Conservation (phyloP, 345 rosid species). For the Dipteronia sinensis region DNA sequence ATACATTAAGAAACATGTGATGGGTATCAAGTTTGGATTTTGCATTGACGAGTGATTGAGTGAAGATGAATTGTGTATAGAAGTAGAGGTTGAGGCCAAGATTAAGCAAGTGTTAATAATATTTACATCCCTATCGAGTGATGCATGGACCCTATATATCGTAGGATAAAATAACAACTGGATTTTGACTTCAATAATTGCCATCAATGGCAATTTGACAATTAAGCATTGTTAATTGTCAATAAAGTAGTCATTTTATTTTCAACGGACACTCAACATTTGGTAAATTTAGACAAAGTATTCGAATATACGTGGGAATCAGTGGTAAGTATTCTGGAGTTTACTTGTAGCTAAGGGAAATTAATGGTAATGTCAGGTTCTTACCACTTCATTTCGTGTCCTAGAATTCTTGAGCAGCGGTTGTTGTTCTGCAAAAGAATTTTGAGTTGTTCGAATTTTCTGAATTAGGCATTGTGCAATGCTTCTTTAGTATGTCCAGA, state of each 20-base stretch:
- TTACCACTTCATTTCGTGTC: not conserved
- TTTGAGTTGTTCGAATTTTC: slow-evolving; percentile 4
- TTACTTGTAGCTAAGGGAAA: not conserved
- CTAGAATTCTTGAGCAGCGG: not conserved
- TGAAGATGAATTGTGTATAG: not conserved
- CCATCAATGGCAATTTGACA: not conserved
- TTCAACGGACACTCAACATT: not conserved
- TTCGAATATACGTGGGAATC: not conserved
- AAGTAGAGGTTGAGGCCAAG: not conserved
- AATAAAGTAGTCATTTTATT: not conserved
- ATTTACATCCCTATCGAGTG: not conserved
- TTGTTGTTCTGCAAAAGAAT: not conserved
- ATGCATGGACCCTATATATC: not conserved
- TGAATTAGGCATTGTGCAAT: not conserved
- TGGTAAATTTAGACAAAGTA: not conserved
- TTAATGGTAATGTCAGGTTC: not conserved
- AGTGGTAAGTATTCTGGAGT: not conserved
- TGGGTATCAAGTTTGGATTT: not conserved
- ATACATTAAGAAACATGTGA: not conserved
- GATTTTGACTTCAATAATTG: not conserved
- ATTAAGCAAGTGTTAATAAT: not conserved
- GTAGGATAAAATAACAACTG: not conserved
- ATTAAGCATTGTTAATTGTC: not conserved
- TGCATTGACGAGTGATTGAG: not conserved
- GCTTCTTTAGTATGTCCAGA: not conserved